Evolutionary conservation across 2,329 filamentous ascomycete species (phyloP).

Genomic region (Catunica adiposa): DNA sequence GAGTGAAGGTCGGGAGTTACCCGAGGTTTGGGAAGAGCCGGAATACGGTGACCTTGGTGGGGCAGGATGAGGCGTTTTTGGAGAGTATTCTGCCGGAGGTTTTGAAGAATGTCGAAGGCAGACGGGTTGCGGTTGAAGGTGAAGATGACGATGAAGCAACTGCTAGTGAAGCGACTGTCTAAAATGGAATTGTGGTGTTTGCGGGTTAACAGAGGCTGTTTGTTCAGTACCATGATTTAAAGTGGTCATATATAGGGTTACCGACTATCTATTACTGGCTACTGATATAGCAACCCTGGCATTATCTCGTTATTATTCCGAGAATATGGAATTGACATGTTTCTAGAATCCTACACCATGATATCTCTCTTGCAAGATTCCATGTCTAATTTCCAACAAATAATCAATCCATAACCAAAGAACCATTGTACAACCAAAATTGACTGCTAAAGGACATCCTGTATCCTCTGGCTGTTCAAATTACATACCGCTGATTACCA

Average conservation of each 20-base stretch:
- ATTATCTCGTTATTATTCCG: background rate
- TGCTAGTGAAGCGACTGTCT: background rate
- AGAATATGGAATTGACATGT: background rate
- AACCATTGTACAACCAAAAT: too few relatives aligned
- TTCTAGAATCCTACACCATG: background rate
- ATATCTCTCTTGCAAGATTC: background rate
- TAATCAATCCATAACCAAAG: background rate
- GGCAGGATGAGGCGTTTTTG: constrained; percentile 57
- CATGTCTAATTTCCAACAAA: background rate
- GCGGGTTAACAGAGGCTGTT: too few relatives aligned
- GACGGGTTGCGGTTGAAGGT: constrained; percentile 52
- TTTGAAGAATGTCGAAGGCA: constrained; percentile 57
- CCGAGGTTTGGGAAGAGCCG: constrained; percentile 74
- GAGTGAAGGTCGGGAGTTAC: constrained; percentile 90
- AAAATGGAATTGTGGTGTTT: background rate
- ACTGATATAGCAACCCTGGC: too few relatives aligned
- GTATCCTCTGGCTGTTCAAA: too few relatives aligned
- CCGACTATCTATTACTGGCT: too few relatives aligned
- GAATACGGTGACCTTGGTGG: constrained; percentile 83
- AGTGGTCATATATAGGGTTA: too few relatives aligned
- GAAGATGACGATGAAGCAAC: constrained; percentile 38
- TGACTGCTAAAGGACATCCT: too few relatives aligned
- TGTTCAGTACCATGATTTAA: too few relatives aligned
- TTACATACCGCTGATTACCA: too few relatives aligned
- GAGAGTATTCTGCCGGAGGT: constrained; percentile 55